Evolutionary conservation across 2,329 filamentous ascomycete genomes (phyloP), one percentile per base, ranked within the genome.

Genomic region (Clarireedia paspali): DNA sequence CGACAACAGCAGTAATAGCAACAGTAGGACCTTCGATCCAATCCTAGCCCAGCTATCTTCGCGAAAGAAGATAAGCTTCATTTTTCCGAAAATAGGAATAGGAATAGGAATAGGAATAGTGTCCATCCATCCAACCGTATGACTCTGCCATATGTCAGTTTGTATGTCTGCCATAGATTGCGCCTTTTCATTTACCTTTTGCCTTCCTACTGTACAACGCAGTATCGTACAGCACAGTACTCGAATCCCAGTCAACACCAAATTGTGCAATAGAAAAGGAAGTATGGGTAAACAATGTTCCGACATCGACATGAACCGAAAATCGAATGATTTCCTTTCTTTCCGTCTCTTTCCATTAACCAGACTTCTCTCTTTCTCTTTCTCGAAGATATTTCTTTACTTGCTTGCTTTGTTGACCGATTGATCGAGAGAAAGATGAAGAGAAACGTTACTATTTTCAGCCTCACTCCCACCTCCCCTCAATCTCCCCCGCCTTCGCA

Each of bases 391-490:
- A 10, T 38, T 12, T 14, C n/a, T 15, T 49, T 27, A 5, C n/a
- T 14, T 20, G 20, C 20, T 20, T 20, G 20, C 20, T 20, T 20
- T 20, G 20, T 20, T 20, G 20, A 20, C 20, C 2, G 20, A 20
- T 20, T 20, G 20, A 46, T 36, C 9, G 6, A n/a, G 44, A 42
- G 26, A 48, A 15, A 40, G 34, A 20, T 26, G 27, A 36, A 54
- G 38, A 53, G 47, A 24, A 30, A 49, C 39, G 23, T 34, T 23
- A 36, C 30, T n/a, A 23, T 34, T 15, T 36, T 23, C 45, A 30
- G 15, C 44, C 57, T 46, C 58, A 52, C 46, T 64, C 52, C 57
- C 60, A 63, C 20, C 57, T 42, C 15, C 56, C 62, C 38, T 63
- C 61, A 45, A 60, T 60, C 49, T 61, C 57, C 9, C 47, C 57